Evolutionary conservation across 2,329 filamentous ascomycete genomes (phyloP), one percentile per base, ranked within the genome.

Genomic region (Fusarium nelsonii): DNA sequence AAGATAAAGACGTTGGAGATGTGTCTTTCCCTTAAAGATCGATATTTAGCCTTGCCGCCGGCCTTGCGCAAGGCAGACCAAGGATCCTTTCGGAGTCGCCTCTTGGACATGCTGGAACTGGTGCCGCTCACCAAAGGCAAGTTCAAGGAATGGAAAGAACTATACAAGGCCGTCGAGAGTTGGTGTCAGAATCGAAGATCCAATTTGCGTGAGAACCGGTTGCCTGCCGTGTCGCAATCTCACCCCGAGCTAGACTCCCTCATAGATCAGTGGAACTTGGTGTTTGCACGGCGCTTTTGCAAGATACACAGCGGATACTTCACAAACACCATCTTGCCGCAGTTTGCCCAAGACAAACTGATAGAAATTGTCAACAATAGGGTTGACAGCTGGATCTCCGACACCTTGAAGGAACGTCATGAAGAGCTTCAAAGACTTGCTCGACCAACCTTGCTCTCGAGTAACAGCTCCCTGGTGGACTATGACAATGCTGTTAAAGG

Each of bases 251-350:
- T 74, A 2, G 68, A 71, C 14, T 11, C 6, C 0, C 14, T 45
- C 2, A 53, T 73, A 4, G 69, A 74, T 10, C n/a, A 49, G 1
- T 74, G 70, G 72, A 74, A 74, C 20, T 1, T 15, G 11, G 39
- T 70, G 2, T 74, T 61, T 18, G 44, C 26, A 1, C n/a, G 32
- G 1, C 49, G 62, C 3, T 71, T 72, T 9, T 71, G 55, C 6
- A 8, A 16, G 1, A 11, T 54, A 2, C 4, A 73, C 20, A 18
- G 30, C 0, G 65, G 63, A 0, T 58, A 56, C 15, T 48, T 73
- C 10, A 30, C 57, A 20, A 43, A 6, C 4, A 40, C 7, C 8
- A 8, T 55, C 4, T 65, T 41, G 55, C n/a, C 45, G 2, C 16
- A 46, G 6, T 28, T 32, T 0, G n/a, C 41, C 0, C 26, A 63